Percentiles rank a stretch among this genome's conserved stretches.
Conservation (phyloP, 108 stramenopile genomes). For the Cylindrotheca fusiformis region DNA sequence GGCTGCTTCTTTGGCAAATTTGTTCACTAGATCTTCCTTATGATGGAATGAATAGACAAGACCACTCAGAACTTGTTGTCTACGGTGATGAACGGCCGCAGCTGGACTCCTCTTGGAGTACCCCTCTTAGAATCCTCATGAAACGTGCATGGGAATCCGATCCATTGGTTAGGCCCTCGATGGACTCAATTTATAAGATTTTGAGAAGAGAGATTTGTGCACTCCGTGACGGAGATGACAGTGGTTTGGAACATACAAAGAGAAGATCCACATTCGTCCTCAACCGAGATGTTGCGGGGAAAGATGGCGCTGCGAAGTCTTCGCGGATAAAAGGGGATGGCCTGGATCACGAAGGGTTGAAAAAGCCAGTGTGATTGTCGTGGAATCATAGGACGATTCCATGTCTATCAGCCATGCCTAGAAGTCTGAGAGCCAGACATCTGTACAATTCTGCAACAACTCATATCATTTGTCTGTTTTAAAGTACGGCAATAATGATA, state of each 20-base stretch:
- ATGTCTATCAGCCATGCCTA: too few species aligned
- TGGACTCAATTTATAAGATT: conserved; percentile 61
- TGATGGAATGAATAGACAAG: conserved; percentile 54
- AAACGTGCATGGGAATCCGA: conserved; percentile 68
- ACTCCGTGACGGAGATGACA: conserved; percentile 52
- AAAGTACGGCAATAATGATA: too few species aligned
- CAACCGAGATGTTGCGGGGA: conserved; percentile 25
- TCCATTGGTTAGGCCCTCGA: conserved; percentile 59
- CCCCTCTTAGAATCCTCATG: conserved; percentile 61
- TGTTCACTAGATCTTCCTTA: conserved; percentile 58
- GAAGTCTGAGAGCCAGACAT: too few species aligned
- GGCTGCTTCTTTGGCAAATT: conserved; percentile 70
- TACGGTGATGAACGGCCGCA: conserved; percentile 50
- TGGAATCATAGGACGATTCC: too few species aligned
- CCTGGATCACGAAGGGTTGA: conserved; percentile 16
- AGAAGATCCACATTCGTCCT: conserved; percentile 56
- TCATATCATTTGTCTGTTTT: too few species aligned
- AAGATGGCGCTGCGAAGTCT: conserved; percentile 1
- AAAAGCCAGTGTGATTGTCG: neutral
- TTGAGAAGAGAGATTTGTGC: conserved; percentile 47
- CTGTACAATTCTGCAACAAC: too few species aligned
- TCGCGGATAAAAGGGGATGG: neutral
- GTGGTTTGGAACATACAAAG: conserved; percentile 44
- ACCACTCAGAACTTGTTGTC: conserved; percentile 47
- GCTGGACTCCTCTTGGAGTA: conserved; percentile 58